phyloP scores from a whole-genome alignment of 225 moss, liverwort and hornwort species.

The Neckera pumila region DNA sequence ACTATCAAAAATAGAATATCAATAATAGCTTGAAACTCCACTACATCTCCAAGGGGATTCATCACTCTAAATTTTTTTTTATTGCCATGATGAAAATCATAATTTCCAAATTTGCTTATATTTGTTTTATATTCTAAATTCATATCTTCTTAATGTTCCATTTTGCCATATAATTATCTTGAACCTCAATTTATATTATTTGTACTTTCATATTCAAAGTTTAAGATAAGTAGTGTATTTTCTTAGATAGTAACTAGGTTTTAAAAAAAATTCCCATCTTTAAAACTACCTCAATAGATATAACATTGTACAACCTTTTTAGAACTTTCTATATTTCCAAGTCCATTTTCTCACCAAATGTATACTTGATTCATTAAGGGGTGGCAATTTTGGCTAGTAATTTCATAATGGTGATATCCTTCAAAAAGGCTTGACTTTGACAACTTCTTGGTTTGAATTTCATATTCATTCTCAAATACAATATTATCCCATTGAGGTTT shows the following conservation, averaged over 20 bases:
- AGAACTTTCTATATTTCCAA: background rate
- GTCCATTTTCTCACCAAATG: background rate
- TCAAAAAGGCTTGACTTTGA: background rate
- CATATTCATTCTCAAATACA: background rate
- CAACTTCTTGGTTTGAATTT: background rate
- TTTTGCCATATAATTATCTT: background rate
- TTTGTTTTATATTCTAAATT: background rate
- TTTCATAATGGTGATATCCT: background rate
- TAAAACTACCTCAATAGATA: background rate
- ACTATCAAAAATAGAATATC: background rate
- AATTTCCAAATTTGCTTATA: background rate
- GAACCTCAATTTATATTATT: background rate
- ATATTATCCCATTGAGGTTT: background rate
- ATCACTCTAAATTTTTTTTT: background rate
- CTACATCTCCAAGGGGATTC: background rate
- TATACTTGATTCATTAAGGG: no score
- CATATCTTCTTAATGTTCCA: background rate
- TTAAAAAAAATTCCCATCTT: background rate
- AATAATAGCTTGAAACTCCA: background rate
- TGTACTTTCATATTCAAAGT: background rate
- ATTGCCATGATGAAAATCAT: background rate
- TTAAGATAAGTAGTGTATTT: background rate
- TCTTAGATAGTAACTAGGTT: background rate
- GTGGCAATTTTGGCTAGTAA: no score
- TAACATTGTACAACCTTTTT: background rate